Base-by-base conservation (phyloP, 2,329 filamentous ascomycete species). In the Calonectria ilicicola region DNA sequence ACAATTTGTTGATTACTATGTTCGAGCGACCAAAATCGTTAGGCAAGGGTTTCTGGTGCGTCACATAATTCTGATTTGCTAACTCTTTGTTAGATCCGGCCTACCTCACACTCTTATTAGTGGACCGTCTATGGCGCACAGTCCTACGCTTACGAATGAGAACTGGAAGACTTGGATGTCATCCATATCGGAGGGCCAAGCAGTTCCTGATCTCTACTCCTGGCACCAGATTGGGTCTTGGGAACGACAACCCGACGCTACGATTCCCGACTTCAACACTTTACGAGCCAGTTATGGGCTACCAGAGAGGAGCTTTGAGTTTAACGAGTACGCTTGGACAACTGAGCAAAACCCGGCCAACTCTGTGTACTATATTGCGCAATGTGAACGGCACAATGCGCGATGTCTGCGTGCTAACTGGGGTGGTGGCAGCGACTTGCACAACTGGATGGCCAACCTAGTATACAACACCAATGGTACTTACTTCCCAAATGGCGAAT, bases 211-310 rank as follows among this genome's bases (percentile, higher is more conserved):
- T 14, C 23, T 49, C 12, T 65, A 65, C 26, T 65, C 62, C 10
- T 65, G 62, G 62, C 62, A 65, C n/a, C 62, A 65, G 44, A 65
- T 65, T 38, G 62, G 62, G 14, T 35, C 44, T 9, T 65, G 62
- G 62, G 62, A 65, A 12, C 62, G 62, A 6, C 29, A 65, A 19
- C 62, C 62, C 17, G 62, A 65, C n/a, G 26, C 21, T n/a, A 65
- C 62, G 0, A 65, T 65, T 9, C 44, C 62, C 5, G 62, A 21
- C 2, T 44, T 65, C 10, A 40, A 65, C 2, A 35, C 5, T 6
- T 14, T 65, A 3, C 21, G 44, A 12, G 21, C 8, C 9, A 5
- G 6, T 5, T 51, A 51, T 5, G 29, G 23, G 7, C 17, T 65
- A 6, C 62, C 62, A 32, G 19, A 51, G 9, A 46, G 44, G 7